Percentiles rank a stretch among this genome's conserved stretches.
phyloP scores from a whole-genome alignment of 1,284 basidiomycete genomes.

The Volvariella volvacea region DNA sequence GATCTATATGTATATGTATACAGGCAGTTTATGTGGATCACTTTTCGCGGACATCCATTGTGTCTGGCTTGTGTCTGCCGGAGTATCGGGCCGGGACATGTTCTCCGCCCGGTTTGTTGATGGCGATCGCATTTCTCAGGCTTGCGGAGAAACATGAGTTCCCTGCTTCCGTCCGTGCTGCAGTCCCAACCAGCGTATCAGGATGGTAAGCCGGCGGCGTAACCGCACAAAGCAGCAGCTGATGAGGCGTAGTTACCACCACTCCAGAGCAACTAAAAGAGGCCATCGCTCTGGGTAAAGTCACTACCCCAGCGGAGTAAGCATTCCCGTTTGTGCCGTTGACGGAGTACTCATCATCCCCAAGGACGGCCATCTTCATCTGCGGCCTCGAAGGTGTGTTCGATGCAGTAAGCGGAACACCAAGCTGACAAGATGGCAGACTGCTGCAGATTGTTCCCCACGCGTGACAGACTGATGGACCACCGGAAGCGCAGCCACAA shows the following conservation, averaged over 20 bases:
- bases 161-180: slow-evolving; percentile 50
- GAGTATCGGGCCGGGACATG: too few species aligned
- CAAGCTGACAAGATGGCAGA: slow-evolving; percentile 26
- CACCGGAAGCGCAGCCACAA: slow-evolving; percentile 72
- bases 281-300: slow-evolving; percentile 34
- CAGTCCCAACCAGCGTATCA: slow-evolving; percentile 42
- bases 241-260: slow-evolving; percentile 29
- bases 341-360: slow-evolving; percentile 1
- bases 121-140: too few species aligned
- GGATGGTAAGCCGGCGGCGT: slow-evolving; percentile 34
- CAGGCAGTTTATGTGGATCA: too few species aligned
- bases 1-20: slow-evolving; percentile 4
- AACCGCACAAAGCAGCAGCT: neutral
- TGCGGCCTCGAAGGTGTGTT: slow-evolving; percentile 45
- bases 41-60: too few species aligned
- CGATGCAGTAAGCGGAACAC: neutral
- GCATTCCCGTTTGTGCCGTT: slow-evolving; percentile 9
- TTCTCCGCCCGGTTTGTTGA: too few species aligned
- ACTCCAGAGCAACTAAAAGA: slow-evolving; percentile 41
- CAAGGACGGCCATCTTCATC: slow-evolving; percentile 60
- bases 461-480: slow-evolving; percentile 56
- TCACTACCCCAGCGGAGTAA: slow-evolving; percentile 48
- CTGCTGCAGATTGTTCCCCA: slow-evolving; percentile 68
- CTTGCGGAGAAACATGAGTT: slow-evolving; percentile 18
- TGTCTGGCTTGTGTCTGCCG: too few species aligned